phyloP scores from a whole-genome alignment of 2,329 filamentous ascomycete species.

The Alternaria gaisen region DNA sequence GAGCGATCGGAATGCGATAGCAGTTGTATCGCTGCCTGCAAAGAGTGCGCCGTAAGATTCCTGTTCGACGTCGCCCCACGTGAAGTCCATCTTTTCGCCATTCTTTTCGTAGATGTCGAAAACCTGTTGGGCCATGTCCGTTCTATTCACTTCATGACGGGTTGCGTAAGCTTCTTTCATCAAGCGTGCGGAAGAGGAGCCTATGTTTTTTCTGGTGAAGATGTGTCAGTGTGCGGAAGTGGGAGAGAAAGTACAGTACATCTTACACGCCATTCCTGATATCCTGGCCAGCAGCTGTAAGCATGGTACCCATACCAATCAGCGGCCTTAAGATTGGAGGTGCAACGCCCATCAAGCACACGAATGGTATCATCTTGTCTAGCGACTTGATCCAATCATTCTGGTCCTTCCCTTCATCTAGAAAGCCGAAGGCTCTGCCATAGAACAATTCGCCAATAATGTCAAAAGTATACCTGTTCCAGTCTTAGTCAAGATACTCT shows the following conservation, averaged over 20 bases:
- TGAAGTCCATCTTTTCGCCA: conserved; percentile 47
- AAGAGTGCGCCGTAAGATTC: conserved; percentile 40
- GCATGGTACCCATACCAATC: not conserved
- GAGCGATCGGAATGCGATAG: conserved; percentile 42
- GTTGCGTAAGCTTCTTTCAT: conserved; percentile 10
- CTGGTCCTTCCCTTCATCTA: conserved; percentile 28
- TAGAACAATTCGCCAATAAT: conserved; percentile 28
- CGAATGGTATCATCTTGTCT: conserved; percentile 46
- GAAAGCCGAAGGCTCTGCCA: conserved; percentile 27
- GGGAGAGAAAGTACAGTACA: not conserved
- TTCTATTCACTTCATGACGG: conserved; percentile 14
- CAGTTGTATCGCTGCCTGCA: conserved; percentile 50
- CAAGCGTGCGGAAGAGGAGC: not conserved
- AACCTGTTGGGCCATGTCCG: conserved; percentile 43
- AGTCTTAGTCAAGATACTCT: not conserved
- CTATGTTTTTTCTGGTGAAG: conserved; percentile 25
- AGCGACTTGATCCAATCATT: conserved; percentile 34
- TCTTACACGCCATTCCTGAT: not conserved
- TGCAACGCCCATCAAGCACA: conserved; percentile 18
- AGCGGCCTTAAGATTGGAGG: conserved; percentile 20
- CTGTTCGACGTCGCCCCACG: conserved; percentile 33
- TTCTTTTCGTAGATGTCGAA: conserved; percentile 41
- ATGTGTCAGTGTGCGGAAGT: conserved; percentile 1
- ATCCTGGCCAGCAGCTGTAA: not conserved
- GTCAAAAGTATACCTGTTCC: conserved; percentile 31